These are phyloP conservation scores for Blastomyces silverae DNA, from an alignment of 2,329 filamentous ascomycete species.

Conservation along the genomic window DNA sequence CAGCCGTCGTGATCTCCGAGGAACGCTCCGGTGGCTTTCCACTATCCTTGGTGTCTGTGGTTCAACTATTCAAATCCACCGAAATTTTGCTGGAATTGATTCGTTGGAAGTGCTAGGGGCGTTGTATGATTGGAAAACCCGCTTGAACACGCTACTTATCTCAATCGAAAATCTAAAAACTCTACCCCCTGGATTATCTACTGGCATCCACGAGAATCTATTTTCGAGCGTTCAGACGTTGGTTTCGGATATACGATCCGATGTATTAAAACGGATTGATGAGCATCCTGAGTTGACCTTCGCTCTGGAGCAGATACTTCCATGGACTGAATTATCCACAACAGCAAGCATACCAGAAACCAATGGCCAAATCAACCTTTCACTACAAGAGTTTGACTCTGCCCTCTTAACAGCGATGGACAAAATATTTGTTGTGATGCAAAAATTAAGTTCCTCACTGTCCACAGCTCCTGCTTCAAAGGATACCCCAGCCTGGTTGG, in stretches of 20 bases:
- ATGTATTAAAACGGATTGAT: constrained; percentile 43
- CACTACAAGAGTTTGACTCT: constrained; percentile 48
- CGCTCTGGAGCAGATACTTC: constrained; percentile 57
- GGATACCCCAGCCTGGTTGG: constrained; percentile 59
- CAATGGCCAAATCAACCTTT: constrained; percentile 18
- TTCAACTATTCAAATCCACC: constrained; percentile 60
- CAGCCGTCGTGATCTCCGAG: constrained; percentile 25
- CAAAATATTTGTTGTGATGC: constrained; percentile 69
- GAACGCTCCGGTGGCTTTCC: constrained; percentile 54
- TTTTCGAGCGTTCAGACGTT: constrained; percentile 27
- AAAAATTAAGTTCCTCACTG: constrained; percentile 58
- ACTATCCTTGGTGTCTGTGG: constrained; percentile 59
- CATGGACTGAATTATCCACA: constrained; percentile 51
- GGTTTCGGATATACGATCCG: constrained; percentile 29
- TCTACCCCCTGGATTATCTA: constrained; percentile 49
- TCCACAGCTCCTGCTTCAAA: constrained; percentile 51
- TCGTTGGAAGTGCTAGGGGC: constrained; percentile 42
- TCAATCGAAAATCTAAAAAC: constrained; percentile 41
- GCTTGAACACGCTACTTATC: constrained; percentile 42
- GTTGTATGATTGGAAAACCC: constrained; percentile 48
- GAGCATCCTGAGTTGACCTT: constrained; percentile 56
- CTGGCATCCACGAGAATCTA: constrained; percentile 27
- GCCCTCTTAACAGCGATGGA: constrained; percentile 62
- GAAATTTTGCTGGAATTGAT: constrained; percentile 53
- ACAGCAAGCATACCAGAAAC: constrained; percentile 19